Evolutionary conservation across 192 early-diverging fungal species (phyloP), one percentile per base, ranked within the genome.

Genomic region (Spizellomyces punctatus): DNA sequence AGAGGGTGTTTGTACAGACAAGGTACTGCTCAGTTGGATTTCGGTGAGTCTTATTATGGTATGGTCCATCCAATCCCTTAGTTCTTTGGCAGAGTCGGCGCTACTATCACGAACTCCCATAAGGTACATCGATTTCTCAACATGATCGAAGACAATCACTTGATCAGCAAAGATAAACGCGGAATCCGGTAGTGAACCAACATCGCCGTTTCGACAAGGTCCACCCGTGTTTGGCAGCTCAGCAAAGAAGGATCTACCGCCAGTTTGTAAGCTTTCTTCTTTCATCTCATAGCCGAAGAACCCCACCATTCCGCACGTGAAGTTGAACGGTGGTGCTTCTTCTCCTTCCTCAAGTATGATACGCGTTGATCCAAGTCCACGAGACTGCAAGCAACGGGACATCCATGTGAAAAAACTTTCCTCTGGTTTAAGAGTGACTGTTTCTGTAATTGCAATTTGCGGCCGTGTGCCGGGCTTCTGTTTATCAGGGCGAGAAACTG

Each of bases 201-300:
- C 27, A 36, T 36, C 27, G 0, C 27, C 27, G 27, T 36, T 36
- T 36, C 27, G 0, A 36, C 27, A 36, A 36, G 27, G 27, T 36
- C 27, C 27, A 36, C 27, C 27, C 27, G 3, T 3, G 27, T 36
- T 36, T 43, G 81, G 63, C 6, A 27, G 36, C 6, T 22, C 46
- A n/a, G 72, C 67, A 4, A 56, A 44, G n/a, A 45, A 41, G 3
- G 63, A 58, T 45, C 46, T 10, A 60, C 78, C 81, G 56, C 63
- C 42, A 57, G 64, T 61, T 27, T 71, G 47, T 72, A 95, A 44
- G 61, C 84, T 84, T 73, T 98, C 96, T 42, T 82, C 64, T 65
- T 94, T 94, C 93, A 98, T 93, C 66, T 96, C 96, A 76, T 98
- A 98, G 0, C 93, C 94, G 81, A 96, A 90, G 72, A 92, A 93